Evolutionary conservation across 2,329 filamentous ascomycete species (phyloP).

Genomic region (Stromatinia cepivora): DNA sequence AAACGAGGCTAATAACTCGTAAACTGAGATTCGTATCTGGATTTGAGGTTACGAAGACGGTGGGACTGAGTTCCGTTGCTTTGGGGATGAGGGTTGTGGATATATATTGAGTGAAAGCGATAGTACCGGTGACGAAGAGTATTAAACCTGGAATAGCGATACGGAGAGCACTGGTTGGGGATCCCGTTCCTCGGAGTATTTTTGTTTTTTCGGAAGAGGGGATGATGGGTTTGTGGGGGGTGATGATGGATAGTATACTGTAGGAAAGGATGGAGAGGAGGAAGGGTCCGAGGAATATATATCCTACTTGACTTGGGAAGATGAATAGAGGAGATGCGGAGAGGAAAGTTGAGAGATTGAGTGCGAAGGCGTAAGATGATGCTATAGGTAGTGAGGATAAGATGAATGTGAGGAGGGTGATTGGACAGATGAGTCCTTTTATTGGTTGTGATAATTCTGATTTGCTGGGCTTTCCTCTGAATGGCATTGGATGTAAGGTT

Average conservation of each 20-base stretch:
- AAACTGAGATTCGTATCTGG: background rate
- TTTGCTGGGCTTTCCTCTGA: slow-evolving; percentile 19
- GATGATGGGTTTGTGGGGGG: slow-evolving; percentile 19
- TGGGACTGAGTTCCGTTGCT: background rate
- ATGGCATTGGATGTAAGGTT: slow-evolving; percentile 25
- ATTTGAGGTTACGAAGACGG: background rate
- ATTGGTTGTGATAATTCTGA: slow-evolving; percentile 39
- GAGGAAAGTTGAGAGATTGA: slow-evolving; percentile 51
- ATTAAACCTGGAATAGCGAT: slow-evolving; percentile 4
- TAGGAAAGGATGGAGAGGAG: slow-evolving; percentile 29
- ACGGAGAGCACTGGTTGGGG: background rate
- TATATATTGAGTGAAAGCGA: slow-evolving; percentile 17
- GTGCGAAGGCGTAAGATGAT: slow-evolving; percentile 50
- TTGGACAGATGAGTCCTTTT: slow-evolving; percentile 51
- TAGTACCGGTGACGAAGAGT: background rate
- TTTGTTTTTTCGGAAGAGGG: background rate
- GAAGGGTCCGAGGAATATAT: slow-evolving; percentile 43
- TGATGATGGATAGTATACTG: slow-evolving; percentile 22
- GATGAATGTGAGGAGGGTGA: slow-evolving; percentile 49
- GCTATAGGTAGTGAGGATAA: slow-evolving; percentile 49
- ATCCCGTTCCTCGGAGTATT: background rate
- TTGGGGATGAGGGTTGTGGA: background rate
- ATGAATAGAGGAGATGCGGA: slow-evolving; percentile 48
- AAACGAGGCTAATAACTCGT: background rate
- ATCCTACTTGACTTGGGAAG: slow-evolving; percentile 45